These are phyloP conservation scores for Podaxis sp. DNA, from an alignment of 768 basidiomycete genomes.

Conservation along the genomic window DNA sequence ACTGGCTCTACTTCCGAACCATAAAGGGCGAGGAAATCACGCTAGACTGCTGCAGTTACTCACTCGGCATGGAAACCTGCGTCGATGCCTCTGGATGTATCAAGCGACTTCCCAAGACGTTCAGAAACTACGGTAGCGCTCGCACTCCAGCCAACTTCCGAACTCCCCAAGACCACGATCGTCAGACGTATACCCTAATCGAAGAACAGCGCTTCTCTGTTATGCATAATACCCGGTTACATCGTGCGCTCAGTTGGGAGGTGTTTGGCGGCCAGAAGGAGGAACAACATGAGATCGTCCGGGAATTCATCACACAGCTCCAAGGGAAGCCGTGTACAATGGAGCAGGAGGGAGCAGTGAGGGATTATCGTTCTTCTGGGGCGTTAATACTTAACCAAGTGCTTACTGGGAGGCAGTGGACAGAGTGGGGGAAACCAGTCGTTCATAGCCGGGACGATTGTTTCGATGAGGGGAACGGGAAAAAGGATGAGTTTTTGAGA, in stretches of 20 bases:
- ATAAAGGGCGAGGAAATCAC: constrained; percentile 38
- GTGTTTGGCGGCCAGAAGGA: background rate
- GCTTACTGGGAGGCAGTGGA: background rate
- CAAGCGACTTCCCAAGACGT: background rate
- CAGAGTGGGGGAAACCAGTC: background rate
- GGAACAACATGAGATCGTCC: background rate
- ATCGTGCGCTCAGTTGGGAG: background rate
- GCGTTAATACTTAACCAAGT: constrained; percentile 4
- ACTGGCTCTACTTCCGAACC: constrained; percentile 51
- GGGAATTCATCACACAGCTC: background rate
- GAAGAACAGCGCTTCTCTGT: background rate
- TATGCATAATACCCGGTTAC: background rate
- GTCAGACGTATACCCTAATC: background rate
- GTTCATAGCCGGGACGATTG: background rate
- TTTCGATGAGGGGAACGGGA: constrained; percentile 7
- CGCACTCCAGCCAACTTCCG: constrained; percentile 9
- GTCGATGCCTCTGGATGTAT: constrained; percentile 2
- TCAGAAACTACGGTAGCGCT: constrained; percentile 5
- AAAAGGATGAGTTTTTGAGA: background rate
- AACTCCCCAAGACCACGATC: background rate
- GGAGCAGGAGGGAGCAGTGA: background rate
- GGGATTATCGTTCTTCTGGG: background rate
- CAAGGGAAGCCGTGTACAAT: background rate
- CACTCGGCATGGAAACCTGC: constrained; percentile 2
- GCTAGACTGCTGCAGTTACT: constrained; percentile 31